These are phyloP conservation scores for Amphibolis antarctica DNA, from an alignment of 106 monocot genomes.

Conservation along the genomic window DNA sequence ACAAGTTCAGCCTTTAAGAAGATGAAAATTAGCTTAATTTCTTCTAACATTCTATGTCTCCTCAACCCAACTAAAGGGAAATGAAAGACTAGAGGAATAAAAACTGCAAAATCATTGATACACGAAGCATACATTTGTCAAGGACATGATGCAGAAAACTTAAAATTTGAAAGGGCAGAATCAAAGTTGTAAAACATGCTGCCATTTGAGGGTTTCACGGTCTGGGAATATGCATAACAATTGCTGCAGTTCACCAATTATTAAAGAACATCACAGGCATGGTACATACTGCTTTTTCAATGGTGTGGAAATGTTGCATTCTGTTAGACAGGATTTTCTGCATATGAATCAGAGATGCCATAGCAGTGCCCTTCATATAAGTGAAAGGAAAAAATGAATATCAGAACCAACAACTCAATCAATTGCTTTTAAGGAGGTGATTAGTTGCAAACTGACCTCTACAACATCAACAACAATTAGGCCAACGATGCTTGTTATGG, in stretches of 20 bases:
- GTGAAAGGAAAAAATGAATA: background rate
- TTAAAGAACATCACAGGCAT: background rate
- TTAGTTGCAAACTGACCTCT: slow-evolving; percentile 46
- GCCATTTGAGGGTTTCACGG: background rate
- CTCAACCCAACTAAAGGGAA: no score
- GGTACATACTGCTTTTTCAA: slow-evolving; percentile 85
- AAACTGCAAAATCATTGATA: no score
- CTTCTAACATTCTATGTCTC: no score
- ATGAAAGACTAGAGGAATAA: no score
- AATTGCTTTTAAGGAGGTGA: background rate
- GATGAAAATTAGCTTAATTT: no score
- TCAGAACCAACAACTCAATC: background rate
- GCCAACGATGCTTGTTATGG: slow-evolving; percentile 37
- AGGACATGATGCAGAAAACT: no score
- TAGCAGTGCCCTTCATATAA: slow-evolving; percentile 69
- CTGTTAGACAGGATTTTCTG: slow-evolving; percentile 82
- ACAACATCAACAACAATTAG: slow-evolving; percentile 96
- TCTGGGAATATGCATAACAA: background rate
- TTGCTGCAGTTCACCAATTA: background rate
- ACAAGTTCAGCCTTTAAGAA: no score
- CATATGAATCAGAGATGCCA: slow-evolving; percentile 94
- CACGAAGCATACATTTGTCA: no score
- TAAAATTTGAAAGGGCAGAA: no score
- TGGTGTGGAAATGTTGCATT: slow-evolving; percentile 59
- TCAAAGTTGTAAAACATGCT: background rate